Conservation (phyloP, 768 basidiomycete genomes). For the Tephrocybe sp. region DNA sequence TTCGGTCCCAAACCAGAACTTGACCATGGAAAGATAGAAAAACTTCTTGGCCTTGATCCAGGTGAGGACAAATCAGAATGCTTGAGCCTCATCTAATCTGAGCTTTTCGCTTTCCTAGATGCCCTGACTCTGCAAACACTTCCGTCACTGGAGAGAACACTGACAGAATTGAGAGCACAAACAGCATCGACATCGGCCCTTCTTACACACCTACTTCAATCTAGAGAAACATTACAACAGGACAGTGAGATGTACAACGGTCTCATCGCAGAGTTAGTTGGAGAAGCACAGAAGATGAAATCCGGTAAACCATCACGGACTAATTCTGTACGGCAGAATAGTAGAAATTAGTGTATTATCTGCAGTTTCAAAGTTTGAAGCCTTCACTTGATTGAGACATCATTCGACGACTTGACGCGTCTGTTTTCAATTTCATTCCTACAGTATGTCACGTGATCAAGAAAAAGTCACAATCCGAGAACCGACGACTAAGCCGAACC, state of each 20-base stretch:
- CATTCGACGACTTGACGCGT: too few species aligned
- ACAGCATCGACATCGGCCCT: slow-evolving; percentile 74
- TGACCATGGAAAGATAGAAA: slow-evolving; percentile 61
- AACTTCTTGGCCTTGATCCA: slow-evolving; percentile 61
- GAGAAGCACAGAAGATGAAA: slow-evolving; percentile 84
- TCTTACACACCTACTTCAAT: slow-evolving; percentile 80
- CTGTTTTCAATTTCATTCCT: too few species aligned
- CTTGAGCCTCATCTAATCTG: slow-evolving; percentile 2
- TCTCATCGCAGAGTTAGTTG: slow-evolving; percentile 88
- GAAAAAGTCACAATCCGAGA: slow-evolving; percentile 26
- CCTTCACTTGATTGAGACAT: too few species aligned
- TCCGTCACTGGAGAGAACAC: slow-evolving; percentile 58
- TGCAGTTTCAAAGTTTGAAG: too few species aligned
- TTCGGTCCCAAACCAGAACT: slow-evolving; percentile 80
- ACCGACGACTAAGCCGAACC: slow-evolving; percentile 11
- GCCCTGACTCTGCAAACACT: slow-evolving; percentile 71
- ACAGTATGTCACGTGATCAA: slow-evolving; percentile 25
- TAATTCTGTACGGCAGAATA: slow-evolving; percentile 40
- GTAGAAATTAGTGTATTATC: slow-evolving; percentile 31
- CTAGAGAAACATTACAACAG: slow-evolving; percentile 78
- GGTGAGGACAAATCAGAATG: slow-evolving; percentile 41
- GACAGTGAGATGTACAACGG: slow-evolving; percentile 89
- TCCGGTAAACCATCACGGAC: slow-evolving; percentile 53
- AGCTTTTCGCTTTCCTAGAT: slow-evolving; percentile 48
- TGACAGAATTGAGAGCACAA: slow-evolving; percentile 65